Evolutionary conservation across 257 asterid species (phyloP).

Genomic region (Fraxinus americana): DNA sequence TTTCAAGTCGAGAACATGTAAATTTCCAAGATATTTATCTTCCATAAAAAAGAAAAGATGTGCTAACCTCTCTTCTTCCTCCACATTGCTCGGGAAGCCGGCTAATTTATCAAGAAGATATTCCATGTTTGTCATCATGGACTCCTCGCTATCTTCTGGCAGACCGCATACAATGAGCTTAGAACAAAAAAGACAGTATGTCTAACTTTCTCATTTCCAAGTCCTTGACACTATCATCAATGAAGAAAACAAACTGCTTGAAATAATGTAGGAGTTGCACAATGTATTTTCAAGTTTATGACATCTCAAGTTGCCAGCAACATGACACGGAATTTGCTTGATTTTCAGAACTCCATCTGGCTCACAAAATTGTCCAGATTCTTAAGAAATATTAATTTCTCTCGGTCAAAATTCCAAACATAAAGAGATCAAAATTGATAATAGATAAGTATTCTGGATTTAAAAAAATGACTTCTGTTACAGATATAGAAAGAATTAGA

Average conservation of each 20-base stretch:
- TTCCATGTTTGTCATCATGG: slow-evolving; percentile 73
- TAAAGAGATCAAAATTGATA: neutral
- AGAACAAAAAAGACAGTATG: too few species aligned
- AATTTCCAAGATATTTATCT: neutral
- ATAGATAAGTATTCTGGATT: neutral
- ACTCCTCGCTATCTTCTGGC: slow-evolving; percentile 60
- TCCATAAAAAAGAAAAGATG: neutral
- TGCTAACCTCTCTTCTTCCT: slow-evolving; percentile 83
- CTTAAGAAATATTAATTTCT: neutral
- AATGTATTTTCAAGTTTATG: neutral
- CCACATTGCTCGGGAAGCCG: slow-evolving; percentile 73
- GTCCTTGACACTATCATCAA: neutral
- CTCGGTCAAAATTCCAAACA: neutral
- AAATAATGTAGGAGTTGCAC: neutral
- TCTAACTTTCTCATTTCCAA: too few species aligned
- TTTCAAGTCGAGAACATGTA: neutral
- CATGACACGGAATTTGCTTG: neutral
- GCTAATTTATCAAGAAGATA: slow-evolving; percentile 62
- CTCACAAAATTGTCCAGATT: neutral
- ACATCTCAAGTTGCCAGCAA: neutral
- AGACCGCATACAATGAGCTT: slow-evolving; percentile 12
- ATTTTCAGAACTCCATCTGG: neutral
- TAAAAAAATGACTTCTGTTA: neutral
- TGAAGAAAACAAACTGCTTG: neutral
- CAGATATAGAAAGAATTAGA: neutral